Conservation (phyloP, 2,329 filamentous ascomycete genomes). For the Onygenales sp. region DNA sequence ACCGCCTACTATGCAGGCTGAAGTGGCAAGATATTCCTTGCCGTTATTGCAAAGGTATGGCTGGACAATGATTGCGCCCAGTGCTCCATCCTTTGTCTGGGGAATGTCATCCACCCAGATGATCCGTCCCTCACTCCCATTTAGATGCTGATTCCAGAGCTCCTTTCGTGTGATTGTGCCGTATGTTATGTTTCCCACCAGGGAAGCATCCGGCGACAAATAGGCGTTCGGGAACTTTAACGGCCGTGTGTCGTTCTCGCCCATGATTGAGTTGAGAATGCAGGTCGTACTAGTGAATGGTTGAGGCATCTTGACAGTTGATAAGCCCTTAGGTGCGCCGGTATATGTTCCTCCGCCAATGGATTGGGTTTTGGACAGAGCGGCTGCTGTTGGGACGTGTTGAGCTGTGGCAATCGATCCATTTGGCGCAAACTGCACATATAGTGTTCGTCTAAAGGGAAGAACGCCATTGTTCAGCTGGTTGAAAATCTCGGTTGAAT, state of each 20-base stretch:
- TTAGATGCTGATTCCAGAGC: not conserved
- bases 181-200: not conserved
- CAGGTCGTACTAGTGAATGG: not conserved
- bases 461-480: no score
- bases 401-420: not conserved
- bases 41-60: conserved; percentile 1
- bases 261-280: not conserved
- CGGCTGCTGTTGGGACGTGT: not conserved
- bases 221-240: conserved; percentile 2
- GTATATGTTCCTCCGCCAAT: not conserved
- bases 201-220: not conserved
- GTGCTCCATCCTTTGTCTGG: not conserved
- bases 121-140: not conserved
- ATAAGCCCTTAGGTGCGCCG: not conserved
- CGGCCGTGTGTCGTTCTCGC: not conserved
- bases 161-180: not conserved
- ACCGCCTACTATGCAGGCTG: conserved; percentile 2
- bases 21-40: conserved; percentile 3
- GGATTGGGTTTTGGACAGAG: not conserved
- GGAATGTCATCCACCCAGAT: conserved; percentile 7
- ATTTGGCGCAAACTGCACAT: conserved; percentile 1
- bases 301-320: not conserved
- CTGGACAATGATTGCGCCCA: conserved; percentile 8
- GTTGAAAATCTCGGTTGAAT: not conserved
- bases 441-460: not conserved